Conservation (phyloP, 495 filamentous ascomycete species). For the Hypoxylon crocopeplum region DNA sequence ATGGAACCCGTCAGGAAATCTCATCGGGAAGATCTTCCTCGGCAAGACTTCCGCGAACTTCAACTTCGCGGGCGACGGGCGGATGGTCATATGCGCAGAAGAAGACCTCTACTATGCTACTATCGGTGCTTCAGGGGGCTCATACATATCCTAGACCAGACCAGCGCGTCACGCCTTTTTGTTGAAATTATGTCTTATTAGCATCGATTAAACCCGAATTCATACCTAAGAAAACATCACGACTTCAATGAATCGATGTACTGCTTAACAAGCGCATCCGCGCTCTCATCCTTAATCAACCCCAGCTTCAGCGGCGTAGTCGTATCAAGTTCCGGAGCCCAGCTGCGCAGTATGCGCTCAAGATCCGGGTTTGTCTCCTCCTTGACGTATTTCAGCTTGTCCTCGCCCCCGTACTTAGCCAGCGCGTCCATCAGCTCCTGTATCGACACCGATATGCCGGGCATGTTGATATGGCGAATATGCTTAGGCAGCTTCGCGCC, state of each 20-base stretch:
- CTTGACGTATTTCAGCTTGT: conserved; percentile 66
- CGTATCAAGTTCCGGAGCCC: conserved; percentile 73
- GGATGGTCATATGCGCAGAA: conserved; percentile 58
- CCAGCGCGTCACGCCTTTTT: too few relatives aligned
- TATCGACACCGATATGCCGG: conserved; percentile 73
- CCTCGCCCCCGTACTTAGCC: conserved; percentile 71
- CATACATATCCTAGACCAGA: too few relatives aligned
- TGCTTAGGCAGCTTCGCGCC: conserved; percentile 60
- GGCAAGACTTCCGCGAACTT: conserved; percentile 58
- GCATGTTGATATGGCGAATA: conserved; percentile 72
- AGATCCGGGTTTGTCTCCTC: conserved; percentile 70
- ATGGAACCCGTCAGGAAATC: conserved; percentile 61
- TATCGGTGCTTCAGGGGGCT: conserved; percentile 52
- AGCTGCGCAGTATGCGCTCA: conserved; percentile 75
- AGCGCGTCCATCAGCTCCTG: conserved; percentile 79
- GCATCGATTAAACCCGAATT: too few relatives aligned
- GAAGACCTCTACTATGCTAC: conserved; percentile 59
- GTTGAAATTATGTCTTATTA: too few relatives aligned
- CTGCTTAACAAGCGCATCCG: conserved; percentile 62
- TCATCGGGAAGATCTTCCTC: conserved; percentile 65
- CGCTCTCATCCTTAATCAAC: conserved; percentile 64
- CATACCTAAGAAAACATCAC: too few relatives aligned
- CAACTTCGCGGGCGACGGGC: conserved; percentile 61
- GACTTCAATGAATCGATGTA: conserved; percentile 49
- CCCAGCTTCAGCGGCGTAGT: conserved; percentile 64